Conservation (phyloP, 805 yeast genomes). For the Candida nemodendra region DNA sequence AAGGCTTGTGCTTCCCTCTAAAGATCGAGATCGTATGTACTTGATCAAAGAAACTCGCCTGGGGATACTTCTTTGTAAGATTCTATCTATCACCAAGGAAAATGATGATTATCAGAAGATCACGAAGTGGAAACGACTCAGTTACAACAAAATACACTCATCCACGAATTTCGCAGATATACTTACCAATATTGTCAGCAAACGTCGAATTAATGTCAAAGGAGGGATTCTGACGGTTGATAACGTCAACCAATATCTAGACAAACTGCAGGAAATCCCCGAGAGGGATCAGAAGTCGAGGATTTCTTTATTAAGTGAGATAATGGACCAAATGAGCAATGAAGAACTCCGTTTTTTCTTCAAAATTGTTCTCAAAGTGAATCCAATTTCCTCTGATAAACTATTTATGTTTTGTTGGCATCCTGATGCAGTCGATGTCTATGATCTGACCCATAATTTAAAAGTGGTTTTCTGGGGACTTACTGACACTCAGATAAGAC, state of each 20-base stretch:
- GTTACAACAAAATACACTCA: conserved; percentile 31
- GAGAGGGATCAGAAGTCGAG: conserved; percentile 6
- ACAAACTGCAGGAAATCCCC: conserved; percentile 37
- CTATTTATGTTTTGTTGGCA: conserved; percentile 65
- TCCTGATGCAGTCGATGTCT: conserved; percentile 69
- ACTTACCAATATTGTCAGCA: conserved; percentile 48
- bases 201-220: conserved; percentile 41
- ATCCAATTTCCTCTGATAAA: conserved; percentile 62
- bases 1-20: conserved; percentile 57
- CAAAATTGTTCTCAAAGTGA: conserved; percentile 59
- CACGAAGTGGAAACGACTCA: conserved; percentile 46
- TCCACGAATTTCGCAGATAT: conserved; percentile 48
- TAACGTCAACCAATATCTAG: conserved; percentile 48
- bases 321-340: conserved; percentile 49
- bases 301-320: conserved; percentile 28
- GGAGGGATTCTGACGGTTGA: conserved; percentile 43
- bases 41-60: conserved; percentile 63
- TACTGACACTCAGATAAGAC: conserved; percentile 44
- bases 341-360: conserved; percentile 50
- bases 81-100: conserved; percentile 56
- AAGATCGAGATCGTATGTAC: conserved; percentile 54
- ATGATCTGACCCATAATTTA: conserved; percentile 63
- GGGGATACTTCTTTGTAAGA: conserved; percentile 47
- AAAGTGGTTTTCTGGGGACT: conserved; percentile 59
- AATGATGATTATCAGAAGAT: conserved; percentile 58